phyloP scores from a whole-genome alignment of 108 stramenopile species.

The Cyclostephanos invisitatus region DNA sequence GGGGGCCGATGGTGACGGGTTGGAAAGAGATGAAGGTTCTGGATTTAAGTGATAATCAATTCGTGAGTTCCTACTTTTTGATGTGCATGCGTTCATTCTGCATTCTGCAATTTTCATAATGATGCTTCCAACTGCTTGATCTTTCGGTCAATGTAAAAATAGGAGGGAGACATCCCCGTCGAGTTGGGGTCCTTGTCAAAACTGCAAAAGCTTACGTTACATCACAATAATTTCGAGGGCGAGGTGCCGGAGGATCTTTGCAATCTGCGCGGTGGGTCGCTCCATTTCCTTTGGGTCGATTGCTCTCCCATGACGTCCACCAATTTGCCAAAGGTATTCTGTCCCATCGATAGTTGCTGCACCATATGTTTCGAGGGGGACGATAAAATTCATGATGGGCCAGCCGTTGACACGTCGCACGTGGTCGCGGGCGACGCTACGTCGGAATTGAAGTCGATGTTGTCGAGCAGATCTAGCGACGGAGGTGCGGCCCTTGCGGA shows the following conservation, averaged over 20 bases:
- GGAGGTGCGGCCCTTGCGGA: slow-evolving; percentile 13
- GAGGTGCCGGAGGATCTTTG: neutral
- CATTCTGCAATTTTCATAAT: neutral
- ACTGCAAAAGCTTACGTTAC: neutral
- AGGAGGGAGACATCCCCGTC: slow-evolving; percentile 1
- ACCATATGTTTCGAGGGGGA: slow-evolving; percentile 44
- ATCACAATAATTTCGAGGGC: slow-evolving; percentile 4
- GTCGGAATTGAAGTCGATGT: slow-evolving; percentile 9
- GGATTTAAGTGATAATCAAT: slow-evolving; percentile 12
- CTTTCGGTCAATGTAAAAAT: neutral
- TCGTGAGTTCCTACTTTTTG: slow-evolving; percentile 2
- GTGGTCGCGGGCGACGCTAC: slow-evolving; percentile 6
- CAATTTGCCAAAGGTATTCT: slow-evolving; percentile 24
- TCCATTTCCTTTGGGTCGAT: slow-evolving; percentile 7
- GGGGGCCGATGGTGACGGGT: neutral
- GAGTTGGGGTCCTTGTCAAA: neutral
- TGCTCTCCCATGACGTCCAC: slow-evolving; percentile 10
- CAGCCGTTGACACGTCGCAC: slow-evolving; percentile 16
- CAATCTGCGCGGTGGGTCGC: neutral
- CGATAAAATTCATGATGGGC: slow-evolving; percentile 8
- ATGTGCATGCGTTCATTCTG: neutral
- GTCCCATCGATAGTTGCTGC: slow-evolving; percentile 27
- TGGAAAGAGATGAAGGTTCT: neutral
- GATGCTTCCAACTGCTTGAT: neutral
- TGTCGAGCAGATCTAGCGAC: slow-evolving; percentile 14